A percentile compares a stretch with the other conserved stretches of the same genome.
Evolutionary conservation across 805 yeast genomes (phyloP).

Genomic region (Myxozyma nipponensis): DNA sequence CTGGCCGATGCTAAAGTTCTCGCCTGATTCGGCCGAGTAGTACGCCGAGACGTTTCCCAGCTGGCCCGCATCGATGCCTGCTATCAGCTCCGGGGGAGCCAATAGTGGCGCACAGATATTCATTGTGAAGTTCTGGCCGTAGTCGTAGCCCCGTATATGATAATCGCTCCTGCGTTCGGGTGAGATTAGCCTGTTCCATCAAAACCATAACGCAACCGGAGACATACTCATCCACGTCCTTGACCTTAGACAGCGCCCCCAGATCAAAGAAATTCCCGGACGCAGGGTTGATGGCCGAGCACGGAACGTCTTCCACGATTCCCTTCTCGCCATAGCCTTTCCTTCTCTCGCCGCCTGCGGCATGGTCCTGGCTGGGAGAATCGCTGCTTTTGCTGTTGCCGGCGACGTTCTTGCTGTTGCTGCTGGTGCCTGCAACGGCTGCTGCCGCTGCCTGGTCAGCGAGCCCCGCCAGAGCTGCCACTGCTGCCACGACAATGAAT

Average conservation of each 20-base stretch:
- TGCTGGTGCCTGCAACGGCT: not conserved
- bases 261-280: conserved; percentile 45
- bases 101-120: conserved; percentile 64
- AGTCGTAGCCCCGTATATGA: conserved; percentile 67
- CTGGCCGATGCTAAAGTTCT: conserved; percentile 49
- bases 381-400: not conserved
- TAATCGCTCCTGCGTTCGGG: conserved; percentile 45
- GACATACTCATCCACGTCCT: conserved; percentile 31
- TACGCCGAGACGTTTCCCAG: conserved; percentile 52
- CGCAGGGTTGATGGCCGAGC: conserved; percentile 34
- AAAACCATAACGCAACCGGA: not conserved
- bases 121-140: conserved; percentile 66
- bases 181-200: not conserved
- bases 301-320: conserved; percentile 13
- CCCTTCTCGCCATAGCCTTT: too few relatives aligned
- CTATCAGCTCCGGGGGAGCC: conserved; percentile 37
- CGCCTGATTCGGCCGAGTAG: conserved; percentile 47
- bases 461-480: not conserved
- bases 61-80: conserved; percentile 29
- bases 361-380: too few relatives aligned
- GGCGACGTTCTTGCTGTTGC: not conserved
- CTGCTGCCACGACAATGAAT: too few relatives aligned
- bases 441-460: not conserved
- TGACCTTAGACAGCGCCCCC: conserved; percentile 37
- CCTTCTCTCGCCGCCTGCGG: too few relatives aligned